A percentile compares a stretch with the other conserved stretches of the same genome.
phyloP scores from a whole-genome alignment of 73 alveolate species.

The Blepharisma japonicum region DNA sequence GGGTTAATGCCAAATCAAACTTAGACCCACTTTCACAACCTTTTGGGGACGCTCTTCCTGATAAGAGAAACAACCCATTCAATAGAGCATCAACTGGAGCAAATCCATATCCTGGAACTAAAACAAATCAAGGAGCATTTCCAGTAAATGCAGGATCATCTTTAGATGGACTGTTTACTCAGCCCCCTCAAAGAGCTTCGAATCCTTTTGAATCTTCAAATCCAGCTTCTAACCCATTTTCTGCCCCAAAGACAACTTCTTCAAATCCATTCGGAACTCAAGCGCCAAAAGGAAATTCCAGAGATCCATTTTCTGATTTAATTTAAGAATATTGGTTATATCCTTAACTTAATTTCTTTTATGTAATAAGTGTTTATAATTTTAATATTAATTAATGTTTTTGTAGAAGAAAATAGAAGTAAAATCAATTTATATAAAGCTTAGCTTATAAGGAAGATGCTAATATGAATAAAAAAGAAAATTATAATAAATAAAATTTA shows the following conservation, averaged over 20 bases:
- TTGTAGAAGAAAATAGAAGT: too few relatives aligned
- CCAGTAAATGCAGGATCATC: background rate
- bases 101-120: background rate
- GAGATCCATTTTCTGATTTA: background rate
- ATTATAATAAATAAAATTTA: too few relatives aligned
- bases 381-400: too few relatives aligned
- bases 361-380: too few relatives aligned
- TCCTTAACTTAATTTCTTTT: too few relatives aligned
- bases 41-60: constrained; percentile 3
- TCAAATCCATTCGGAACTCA: too few relatives aligned
- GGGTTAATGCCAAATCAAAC: background rate
- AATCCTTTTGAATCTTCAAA: constrained; percentile 21
- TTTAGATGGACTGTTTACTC: background rate
- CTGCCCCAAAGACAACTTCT: too few relatives aligned
- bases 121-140: background rate
- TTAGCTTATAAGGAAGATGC: too few relatives aligned
- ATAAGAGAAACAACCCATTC: constrained; percentile 16
- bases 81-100: too few relatives aligned
- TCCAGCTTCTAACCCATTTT: too few relatives aligned
- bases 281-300: background rate
- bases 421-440: too few relatives aligned
- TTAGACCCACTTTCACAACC: constrained; percentile 14
- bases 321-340: background rate
- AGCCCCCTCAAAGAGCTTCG: background rate
- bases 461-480: too few relatives aligned